Evolutionary conservation across 106 monocot genomes (phyloP).

Genomic region (Dioscorea zingiberensis): DNA sequence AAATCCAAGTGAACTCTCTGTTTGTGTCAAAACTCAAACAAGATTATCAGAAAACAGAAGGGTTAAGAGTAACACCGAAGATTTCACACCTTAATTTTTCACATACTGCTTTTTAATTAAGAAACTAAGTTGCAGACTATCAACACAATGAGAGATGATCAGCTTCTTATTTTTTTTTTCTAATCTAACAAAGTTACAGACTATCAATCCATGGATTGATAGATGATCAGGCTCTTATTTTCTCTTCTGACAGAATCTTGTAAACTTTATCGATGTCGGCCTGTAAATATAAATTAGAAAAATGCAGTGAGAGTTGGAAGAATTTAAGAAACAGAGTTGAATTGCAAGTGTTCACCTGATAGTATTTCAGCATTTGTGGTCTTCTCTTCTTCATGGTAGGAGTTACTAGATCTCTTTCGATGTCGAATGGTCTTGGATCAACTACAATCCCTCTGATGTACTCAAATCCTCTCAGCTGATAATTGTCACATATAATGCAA

Average conservation of each 20-base stretch:
- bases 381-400: conserved; percentile 94
- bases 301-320: not conserved
- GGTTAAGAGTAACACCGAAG: no score
- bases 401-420: conserved; percentile 77
- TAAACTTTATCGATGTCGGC: conserved; percentile 37
- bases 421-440: conserved; percentile 69
- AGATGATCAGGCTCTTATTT: not conserved
- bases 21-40: no score
- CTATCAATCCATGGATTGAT: no score
- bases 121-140: no score
- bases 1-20: no score
- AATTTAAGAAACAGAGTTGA: not conserved
- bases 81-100: no score
- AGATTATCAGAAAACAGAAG: no score
- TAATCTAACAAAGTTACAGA: no score
- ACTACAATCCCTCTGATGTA: conserved; percentile 64
- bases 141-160: no score
- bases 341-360: conserved; percentile 43
- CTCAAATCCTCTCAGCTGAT: conserved; percentile 82
- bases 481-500: not conserved
- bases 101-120: no score
- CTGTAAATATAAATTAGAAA: conserved; percentile 13
- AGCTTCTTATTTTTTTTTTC: no score
- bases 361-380: conserved; percentile 64
- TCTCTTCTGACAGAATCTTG: conserved; percentile 11